Evolutionary conservation across 2,329 filamentous ascomycete genomes (phyloP).

Genomic region (Alternaria arborescens): DNA sequence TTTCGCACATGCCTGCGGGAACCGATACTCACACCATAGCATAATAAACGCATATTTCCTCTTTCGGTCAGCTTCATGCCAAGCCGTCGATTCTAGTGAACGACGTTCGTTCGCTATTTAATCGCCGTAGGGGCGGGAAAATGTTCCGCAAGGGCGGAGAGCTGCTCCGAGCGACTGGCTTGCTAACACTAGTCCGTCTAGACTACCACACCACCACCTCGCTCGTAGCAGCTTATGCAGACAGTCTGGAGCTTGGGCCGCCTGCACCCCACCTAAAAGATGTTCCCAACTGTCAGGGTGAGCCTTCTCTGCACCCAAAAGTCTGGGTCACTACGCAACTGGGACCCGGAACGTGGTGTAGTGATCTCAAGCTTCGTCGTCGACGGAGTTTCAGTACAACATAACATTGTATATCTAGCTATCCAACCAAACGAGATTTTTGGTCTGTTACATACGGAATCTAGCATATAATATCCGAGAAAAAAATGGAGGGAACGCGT

Average conservation of each 20-base stretch:
- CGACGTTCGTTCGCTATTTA: slow-evolving; percentile 4
- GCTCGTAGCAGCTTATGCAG: background rate
- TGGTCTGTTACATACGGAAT: background rate
- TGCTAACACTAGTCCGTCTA: background rate
- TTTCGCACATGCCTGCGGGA: background rate
- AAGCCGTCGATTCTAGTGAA: slow-evolving; percentile 9
- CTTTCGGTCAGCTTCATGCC: background rate
- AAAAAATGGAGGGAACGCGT: background rate
- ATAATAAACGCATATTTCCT: background rate
- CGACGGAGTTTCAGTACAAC: background rate
- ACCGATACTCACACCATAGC: background rate
- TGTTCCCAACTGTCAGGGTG: background rate
- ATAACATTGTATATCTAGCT: slow-evolving; percentile 1
- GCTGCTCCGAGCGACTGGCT: background rate
- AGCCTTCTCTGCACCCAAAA: background rate
- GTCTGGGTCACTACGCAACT: slow-evolving; percentile 1
- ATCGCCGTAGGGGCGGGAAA: slow-evolving; percentile 4
- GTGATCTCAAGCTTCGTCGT: background rate
- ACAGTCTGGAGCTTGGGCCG: background rate
- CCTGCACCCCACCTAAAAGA: background rate
- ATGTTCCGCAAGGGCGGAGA: background rate
- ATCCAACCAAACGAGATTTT: slow-evolving; percentile 2
- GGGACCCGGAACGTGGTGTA: background rate
- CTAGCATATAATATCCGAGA: background rate
- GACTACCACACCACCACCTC: background rate